These are phyloP conservation scores for Venturiaceae sp. DNA, from an alignment of 2,329 filamentous ascomycete species.

Conservation along the genomic window DNA sequence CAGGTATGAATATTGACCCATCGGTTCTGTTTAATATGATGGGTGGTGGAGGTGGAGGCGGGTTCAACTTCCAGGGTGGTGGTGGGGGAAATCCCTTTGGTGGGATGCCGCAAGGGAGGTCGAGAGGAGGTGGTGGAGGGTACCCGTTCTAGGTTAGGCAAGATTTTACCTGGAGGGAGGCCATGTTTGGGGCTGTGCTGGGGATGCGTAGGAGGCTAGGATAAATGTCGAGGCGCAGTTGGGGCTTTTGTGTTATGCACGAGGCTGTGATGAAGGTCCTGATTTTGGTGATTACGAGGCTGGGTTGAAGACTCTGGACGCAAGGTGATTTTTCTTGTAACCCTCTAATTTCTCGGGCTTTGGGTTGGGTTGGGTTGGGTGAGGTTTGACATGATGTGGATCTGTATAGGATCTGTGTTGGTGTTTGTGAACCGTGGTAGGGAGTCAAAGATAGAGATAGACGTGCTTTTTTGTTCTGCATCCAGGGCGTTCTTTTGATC, in stretches of 20 bases:
- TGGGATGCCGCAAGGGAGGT: slow-evolving; percentile 1
- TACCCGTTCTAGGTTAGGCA: background rate
- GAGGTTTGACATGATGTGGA: no score
- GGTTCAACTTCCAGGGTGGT: background rate
- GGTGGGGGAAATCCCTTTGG: slow-evolving; percentile 4
- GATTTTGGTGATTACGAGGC: background rate
- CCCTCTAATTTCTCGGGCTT: background rate
- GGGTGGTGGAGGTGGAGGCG: slow-evolving; percentile 34
- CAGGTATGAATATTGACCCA: slow-evolving; percentile 50
- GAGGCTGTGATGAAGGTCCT: background rate
- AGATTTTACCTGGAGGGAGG: no score
- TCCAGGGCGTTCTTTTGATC: background rate
- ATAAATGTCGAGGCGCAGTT: no score
- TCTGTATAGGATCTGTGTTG: no score
- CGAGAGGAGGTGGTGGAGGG: slow-evolving; percentile 1
- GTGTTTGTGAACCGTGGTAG: no score
- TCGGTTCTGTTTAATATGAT: slow-evolving; percentile 80
- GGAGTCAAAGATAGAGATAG: background rate
- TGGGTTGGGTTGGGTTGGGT: no score
- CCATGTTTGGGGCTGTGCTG: no score
- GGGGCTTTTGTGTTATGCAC: no score
- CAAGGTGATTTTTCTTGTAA: background rate
- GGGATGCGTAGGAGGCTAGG: no score
- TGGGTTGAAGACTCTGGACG: background rate
- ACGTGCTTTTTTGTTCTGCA: background rate